These are phyloP conservation scores for Cryphonectria naterciae DNA, from an alignment of 2,329 filamentous ascomycete genomes.

Conservation along the genomic window DNA sequence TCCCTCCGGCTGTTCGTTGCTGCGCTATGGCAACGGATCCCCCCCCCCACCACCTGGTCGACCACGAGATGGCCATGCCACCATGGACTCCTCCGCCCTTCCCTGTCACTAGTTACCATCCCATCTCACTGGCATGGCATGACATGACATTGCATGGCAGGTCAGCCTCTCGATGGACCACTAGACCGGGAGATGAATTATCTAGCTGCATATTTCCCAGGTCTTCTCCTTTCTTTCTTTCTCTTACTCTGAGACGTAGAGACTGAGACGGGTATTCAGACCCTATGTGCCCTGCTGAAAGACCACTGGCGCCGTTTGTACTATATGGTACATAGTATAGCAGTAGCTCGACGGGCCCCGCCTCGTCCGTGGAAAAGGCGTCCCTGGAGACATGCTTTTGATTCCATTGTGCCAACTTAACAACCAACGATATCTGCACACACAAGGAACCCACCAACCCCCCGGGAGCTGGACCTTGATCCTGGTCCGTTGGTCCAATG, in stretches of 20 bases:
- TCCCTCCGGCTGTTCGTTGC: not conserved
- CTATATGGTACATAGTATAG: not conserved
- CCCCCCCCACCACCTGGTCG: not conserved
- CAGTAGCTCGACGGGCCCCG: not conserved
- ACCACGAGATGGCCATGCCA: slow-evolving; percentile 1
- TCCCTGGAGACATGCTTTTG: not conserved
- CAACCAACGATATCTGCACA: not conserved
- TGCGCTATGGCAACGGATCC: not conserved
- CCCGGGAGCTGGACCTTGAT: not conserved
- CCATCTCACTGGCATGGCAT: not conserved
- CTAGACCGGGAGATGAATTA: not conserved
- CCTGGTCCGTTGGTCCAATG: not conserved
- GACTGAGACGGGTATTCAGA: not conserved
- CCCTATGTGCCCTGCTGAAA: not conserved
- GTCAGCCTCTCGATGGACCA: not conserved
- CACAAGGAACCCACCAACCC: not conserved
- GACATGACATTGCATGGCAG: not conserved
- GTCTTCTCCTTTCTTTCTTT: not conserved
- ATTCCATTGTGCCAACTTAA: not conserved
- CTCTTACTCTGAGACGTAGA: not conserved
- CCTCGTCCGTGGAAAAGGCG: not conserved
- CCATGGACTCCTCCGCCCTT: not conserved
- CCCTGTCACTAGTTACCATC: not conserved
- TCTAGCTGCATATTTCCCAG: not conserved
- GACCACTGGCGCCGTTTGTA: not conserved